A percentile compares a stretch with the other conserved stretches of the same genome.
These are phyloP conservation scores for Hyaloscypha hepaticicola DNA, from an alignment of 495 filamentous ascomycete genomes.

Conservation along the genomic window DNA sequence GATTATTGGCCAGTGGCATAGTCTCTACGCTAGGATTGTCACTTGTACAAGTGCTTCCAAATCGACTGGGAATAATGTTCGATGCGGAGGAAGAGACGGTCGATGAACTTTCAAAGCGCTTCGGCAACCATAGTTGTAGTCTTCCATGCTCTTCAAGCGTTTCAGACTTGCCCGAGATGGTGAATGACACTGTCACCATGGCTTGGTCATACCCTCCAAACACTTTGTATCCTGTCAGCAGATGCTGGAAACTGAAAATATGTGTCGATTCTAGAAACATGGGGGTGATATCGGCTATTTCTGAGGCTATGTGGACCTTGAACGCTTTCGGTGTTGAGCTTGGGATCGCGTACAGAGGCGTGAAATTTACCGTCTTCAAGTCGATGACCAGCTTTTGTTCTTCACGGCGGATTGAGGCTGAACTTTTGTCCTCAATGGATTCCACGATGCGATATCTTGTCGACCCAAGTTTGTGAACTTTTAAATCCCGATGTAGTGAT, in stretches of 20 bases:
- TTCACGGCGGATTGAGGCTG: conserved; percentile 7
- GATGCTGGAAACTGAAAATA: conserved; percentile 14
- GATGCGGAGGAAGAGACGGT: neutral
- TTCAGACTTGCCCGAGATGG: conserved; percentile 7
- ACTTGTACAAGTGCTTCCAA: conserved; percentile 1
- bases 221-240: conserved; percentile 22
- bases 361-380: conserved; percentile 17
- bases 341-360: conserved; percentile 16
- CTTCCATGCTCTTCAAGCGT: conserved; percentile 18
- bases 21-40: neutral
- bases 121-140: conserved; percentile 18
- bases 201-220: conserved; percentile 18
- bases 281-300: conserved; percentile 7
- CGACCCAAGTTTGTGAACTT: conserved; percentile 4
- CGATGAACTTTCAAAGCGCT: conserved; percentile 6
- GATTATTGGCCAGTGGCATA: conserved; percentile 9
- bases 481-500: conserved; percentile 7
- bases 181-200: conserved; percentile 21
- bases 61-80: conserved; percentile 5
- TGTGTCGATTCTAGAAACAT: conserved; percentile 15
- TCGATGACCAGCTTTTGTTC: conserved; percentile 22
- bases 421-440: conserved; percentile 10
- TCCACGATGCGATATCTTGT: conserved; percentile 17
- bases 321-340: conserved; percentile 16
- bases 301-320: conserved; percentile 13